Base-by-base conservation (phyloP, 768 basidiomycete genomes). In the Kwoniella bestiolae region DNA sequence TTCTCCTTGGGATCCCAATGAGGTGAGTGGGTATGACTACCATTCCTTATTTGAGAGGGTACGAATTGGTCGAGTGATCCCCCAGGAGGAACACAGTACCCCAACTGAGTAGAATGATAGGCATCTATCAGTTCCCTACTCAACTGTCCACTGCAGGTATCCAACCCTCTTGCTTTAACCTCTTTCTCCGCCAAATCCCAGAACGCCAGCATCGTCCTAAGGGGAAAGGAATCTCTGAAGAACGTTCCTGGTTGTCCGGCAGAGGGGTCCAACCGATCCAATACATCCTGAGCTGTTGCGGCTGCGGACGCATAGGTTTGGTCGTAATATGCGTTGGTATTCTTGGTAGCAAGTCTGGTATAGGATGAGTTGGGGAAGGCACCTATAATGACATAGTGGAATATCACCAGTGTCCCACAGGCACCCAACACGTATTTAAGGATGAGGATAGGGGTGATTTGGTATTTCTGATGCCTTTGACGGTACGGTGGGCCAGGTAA, bases 111-210 rank as follows among this genome's bases (percentile, higher is more conserved):
- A 7, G 60, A 32, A 51, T 69, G 70, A 60, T 77, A 77, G 7
- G 71, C 71, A 23, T 74, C 69, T 57, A 77, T 46, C 21, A 77
- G 56, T 9, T 55, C 45, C 21, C 63, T 12, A 26, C 71, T 62
- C 9, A 77, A 56, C 44, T 77, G 69, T 28, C 65, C 76, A 29
- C 51, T 46, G 52, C 76, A 77, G 2, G 76, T 75, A 52, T 75
- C 76, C 35, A 71, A 46, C 0, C 62, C 60, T 29, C 66, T 58
- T 8, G 50, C 63, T 23, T 50, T 26, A 12, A 75, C 63, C 41
- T 77, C 73, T 34, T 62, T 52, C 63, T 75, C 70, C 1, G 76
- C 73, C 14, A 73, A 56, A 16, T 73, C 59, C 65, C 67, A 72
- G 28, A 71, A 75, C 0, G 65, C 58, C 11, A 71, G 16, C 41